phyloP scores from a whole-genome alignment of 1,284 basidiomycete species.

The Fomitopsis betulina region DNA sequence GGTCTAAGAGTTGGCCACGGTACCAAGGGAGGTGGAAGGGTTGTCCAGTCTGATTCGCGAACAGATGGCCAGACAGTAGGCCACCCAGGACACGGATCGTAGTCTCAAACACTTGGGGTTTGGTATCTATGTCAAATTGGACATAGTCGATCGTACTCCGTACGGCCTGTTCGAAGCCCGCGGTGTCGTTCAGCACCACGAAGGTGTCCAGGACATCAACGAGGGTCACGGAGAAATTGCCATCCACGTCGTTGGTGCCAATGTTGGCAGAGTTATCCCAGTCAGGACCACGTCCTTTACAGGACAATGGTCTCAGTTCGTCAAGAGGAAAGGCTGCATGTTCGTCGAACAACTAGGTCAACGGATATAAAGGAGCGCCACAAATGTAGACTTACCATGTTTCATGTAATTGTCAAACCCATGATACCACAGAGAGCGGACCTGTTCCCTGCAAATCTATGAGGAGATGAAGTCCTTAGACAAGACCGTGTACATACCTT shows the following conservation, averaged over 20 bases:
- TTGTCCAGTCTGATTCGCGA: constrained; percentile 60
- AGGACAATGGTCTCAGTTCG: constrained; percentile 80
- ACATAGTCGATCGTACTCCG: constrained; percentile 73
- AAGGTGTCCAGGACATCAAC: constrained; percentile 82
- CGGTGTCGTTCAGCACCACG: constrained; percentile 68
- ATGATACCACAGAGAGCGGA: constrained; percentile 78
- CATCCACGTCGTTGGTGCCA: constrained; percentile 79
- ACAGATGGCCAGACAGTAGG: constrained; percentile 81
- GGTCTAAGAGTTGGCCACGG: constrained; percentile 62
- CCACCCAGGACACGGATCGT: constrained; percentile 89
- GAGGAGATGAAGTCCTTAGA: background rate
- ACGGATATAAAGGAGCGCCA: background rate
- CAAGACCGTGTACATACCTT: constrained; percentile 39
- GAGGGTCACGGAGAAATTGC: constrained; percentile 81
- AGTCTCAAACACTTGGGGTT: constrained; percentile 89
- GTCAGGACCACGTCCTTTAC: constrained; percentile 77
- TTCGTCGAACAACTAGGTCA: background rate
- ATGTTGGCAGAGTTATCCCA: constrained; percentile 69
- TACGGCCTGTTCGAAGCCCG: constrained; percentile 74
- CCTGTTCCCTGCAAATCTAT: constrained; percentile 48
- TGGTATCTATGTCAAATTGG: constrained; percentile 84
- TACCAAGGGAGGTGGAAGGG: constrained; percentile 78
- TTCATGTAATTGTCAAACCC: constrained; percentile 79
- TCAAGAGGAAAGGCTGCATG: constrained; percentile 73
- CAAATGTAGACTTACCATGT: constrained; percentile 45